Evolutionary conservation across 345 rosid genomes (phyloP).

Genomic region (Citrus hindsii): DNA sequence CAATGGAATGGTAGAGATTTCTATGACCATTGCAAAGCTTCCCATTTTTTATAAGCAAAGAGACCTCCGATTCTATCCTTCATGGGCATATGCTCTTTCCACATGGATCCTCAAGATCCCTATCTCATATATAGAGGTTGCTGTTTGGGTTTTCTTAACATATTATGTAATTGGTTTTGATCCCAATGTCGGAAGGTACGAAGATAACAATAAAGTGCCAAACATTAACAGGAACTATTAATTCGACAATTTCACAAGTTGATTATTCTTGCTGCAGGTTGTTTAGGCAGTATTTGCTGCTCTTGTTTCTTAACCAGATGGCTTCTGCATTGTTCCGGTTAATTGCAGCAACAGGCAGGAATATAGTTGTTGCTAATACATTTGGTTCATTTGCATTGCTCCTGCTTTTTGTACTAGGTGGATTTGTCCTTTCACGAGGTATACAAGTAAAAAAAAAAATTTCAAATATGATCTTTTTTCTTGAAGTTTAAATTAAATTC

Average conservation of each 20-base stretch:
- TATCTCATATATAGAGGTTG: neutral
- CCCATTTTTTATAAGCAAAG: slow-evolving; percentile 85
- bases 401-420: neutral
- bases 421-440: neutral
- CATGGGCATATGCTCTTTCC: neutral
- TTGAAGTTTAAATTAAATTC: neutral
- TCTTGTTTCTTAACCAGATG: neutral
- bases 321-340: neutral
- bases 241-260: neutral
- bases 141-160: neutral
- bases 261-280: neutral
- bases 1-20: slow-evolving; percentile 63
- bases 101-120: neutral
- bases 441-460: neutral
- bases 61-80: slow-evolving; percentile 26
- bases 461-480: neutral
- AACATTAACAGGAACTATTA: neutral
- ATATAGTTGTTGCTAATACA: neutral
- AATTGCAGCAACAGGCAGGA: neutral
- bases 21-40: slow-evolving; percentile 73
- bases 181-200: neutral
- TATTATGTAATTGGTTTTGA: neutral
- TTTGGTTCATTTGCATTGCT: neutral
- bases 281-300: neutral
- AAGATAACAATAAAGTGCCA: neutral